Evolutionary conservation across 1,139 yeast species (phyloP).

Genomic region (Suhomyces kunorum): DNA sequence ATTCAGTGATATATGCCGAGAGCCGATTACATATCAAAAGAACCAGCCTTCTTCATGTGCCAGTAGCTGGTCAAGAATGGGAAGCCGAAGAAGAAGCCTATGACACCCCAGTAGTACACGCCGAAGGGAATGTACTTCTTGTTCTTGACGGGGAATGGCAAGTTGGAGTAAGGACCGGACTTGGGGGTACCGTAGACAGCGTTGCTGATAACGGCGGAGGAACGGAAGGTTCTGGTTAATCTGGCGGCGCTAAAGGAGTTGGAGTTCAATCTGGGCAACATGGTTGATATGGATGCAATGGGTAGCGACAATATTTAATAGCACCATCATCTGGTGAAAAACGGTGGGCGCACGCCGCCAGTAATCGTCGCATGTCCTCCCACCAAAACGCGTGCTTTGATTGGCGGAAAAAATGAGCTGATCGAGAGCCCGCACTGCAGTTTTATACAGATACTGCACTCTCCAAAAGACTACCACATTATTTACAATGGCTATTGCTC

Average conservation of each 20-base stretch:
- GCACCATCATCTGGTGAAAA: conserved; percentile 6
- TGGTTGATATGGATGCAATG: conserved; percentile 2
- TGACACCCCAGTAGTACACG: conserved; percentile 76
- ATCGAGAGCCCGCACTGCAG: conserved; percentile 12
- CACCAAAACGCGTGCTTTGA: conserved; percentile 12
- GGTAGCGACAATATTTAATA: neutral
- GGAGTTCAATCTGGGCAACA: conserved; percentile 17
- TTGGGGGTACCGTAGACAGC: conserved; percentile 50
- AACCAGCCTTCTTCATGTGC: conserved; percentile 78
- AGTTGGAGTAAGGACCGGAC: conserved; percentile 86
- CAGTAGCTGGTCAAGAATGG: conserved; percentile 70
- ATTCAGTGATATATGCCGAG: conserved; percentile 3
- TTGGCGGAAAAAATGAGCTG: conserved; percentile 24
- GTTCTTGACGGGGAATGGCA: conserved; percentile 91
- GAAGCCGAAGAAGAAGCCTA: conserved; percentile 58
- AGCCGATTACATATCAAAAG: conserved; percentile 29
- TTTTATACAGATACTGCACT: conserved; percentile 3
- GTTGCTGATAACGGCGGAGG: conserved; percentile 35
- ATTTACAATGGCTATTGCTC: conserved; percentile 75
- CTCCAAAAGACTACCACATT: conserved; percentile 6
- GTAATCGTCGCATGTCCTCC: neutral
- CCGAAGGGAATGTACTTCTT: conserved; percentile 82
- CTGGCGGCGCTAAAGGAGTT: conserved; percentile 13
- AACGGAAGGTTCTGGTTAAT: conserved; percentile 40
- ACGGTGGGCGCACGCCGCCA: conserved; percentile 6